These are phyloP conservation scores for Pseudonectria buxi DNA, from an alignment of 2,329 filamentous ascomycete species.

Conservation along the genomic window DNA sequence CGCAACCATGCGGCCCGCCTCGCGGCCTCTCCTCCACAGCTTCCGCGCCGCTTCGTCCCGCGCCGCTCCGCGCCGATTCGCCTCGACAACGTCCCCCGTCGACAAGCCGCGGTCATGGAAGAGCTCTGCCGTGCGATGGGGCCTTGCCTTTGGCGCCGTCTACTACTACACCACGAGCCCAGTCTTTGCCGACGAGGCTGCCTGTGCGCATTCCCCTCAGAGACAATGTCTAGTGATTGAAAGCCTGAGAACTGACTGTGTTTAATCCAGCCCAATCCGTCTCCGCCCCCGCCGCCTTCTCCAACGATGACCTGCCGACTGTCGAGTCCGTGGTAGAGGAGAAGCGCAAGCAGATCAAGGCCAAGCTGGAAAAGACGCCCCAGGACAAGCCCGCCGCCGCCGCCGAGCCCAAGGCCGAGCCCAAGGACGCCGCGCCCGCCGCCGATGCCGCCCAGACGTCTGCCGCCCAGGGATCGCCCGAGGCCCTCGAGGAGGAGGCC, in stretches of 20 bases:
- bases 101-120: conserved; percentile 76
- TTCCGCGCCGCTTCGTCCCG: conserved; percentile 34
- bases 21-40: conserved; percentile 36
- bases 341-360: conserved; percentile 45
- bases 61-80: conserved; percentile 41
- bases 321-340: conserved; percentile 61
- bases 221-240: too few relatives aligned
- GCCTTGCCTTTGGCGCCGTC: conserved; percentile 64
- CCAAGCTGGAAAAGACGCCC: conserved; percentile 23
- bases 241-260: too few relatives aligned
- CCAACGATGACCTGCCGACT: conserved; percentile 53
- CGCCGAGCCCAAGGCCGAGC: conserved; percentile 22
- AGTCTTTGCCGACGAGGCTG: conserved; percentile 76
- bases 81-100: conserved; percentile 46
- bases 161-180: conserved; percentile 94
- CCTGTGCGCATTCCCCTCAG: conserved; percentile 50
- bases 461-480: conserved; percentile 33
- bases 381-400: conserved; percentile 11
- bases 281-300: conserved; percentile 44
- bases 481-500: conserved; percentile 70
- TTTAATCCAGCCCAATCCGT: conserved; percentile 21
- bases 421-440: conserved; percentile 10
- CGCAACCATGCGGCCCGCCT: conserved; percentile 41
- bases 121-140: conserved; percentile 66
- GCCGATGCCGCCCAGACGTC: conserved; percentile 12